A percentile compares a stretch with the other conserved stretches of the same genome.
Conservation (phyloP, 2,329 filamentous ascomycete species). For the Calonectria multiphialidica region DNA sequence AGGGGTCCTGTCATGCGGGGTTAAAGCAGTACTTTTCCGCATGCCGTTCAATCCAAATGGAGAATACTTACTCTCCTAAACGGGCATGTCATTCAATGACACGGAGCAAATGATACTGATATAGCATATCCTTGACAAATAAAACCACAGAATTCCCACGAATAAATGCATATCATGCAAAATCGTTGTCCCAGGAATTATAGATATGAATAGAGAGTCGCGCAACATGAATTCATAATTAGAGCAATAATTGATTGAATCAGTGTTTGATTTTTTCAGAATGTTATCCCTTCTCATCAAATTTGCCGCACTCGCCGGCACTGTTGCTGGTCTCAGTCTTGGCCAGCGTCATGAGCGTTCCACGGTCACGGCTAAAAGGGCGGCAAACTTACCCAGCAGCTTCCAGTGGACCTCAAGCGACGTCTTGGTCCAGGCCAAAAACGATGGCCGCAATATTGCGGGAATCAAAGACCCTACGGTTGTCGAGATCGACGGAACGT, state of each 20-base stretch:
- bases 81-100: neutral
- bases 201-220: neutral
- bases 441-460: constrained; percentile 8
- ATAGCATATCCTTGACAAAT: too few species aligned
- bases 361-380: neutral
- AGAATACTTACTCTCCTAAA: neutral
- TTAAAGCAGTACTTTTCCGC: too few species aligned
- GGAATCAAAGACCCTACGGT: constrained; percentile 8
- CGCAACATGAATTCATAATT: too few species aligned
- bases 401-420: neutral
- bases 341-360: neutral
- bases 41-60: too few species aligned
- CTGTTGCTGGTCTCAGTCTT: neutral
- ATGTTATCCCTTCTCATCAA: neutral
- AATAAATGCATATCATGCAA: neutral
- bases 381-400: neutral
- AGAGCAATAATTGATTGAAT: neutral
- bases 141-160: neutral
- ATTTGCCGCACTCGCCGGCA: neutral
- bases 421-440: neutral
- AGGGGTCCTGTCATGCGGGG: too few species aligned
- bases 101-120: too few species aligned
- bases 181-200: neutral
- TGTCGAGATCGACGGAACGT: constrained; percentile 7
- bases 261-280: too few species aligned